Percentiles rank a stretch among this genome's conserved stretches.
phyloP scores from a whole-genome alignment of 164 flowering plant species.

The Piper betle region DNA sequence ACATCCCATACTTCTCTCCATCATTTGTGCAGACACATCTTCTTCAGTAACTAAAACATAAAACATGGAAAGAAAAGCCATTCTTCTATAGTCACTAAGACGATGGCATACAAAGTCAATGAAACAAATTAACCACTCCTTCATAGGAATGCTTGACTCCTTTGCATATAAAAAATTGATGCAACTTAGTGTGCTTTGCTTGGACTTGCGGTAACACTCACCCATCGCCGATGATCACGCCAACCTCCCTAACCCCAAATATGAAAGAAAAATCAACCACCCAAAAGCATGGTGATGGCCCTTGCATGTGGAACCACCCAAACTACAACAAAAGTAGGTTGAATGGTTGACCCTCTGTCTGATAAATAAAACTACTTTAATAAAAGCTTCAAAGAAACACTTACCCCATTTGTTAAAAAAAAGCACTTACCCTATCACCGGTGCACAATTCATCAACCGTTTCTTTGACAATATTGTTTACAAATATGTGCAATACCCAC shows the following conservation, averaged over 20 bases:
- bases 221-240: not conserved
- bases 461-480: not conserved
- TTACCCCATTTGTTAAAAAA: too few relatives aligned
- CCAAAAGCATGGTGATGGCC: not conserved
- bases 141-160: too few relatives aligned
- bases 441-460: not conserved
- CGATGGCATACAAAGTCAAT: not conserved
- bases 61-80: not conserved
- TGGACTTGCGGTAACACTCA: not conserved
- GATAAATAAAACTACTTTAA: too few relatives aligned
- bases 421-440: too few relatives aligned
- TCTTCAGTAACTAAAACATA: not conserved
- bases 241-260: not conserved
- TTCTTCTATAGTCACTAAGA: not conserved
- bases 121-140: not conserved
- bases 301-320: not conserved
- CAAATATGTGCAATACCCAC: too few relatives aligned
- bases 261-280: not conserved
- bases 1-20: not conserved
- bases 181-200: not conserved
- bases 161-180: not conserved
- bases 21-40: not conserved
- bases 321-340: not conserved
- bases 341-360: not conserved
- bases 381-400: too few relatives aligned